Evolutionary conservation across 1,139 yeast species (phyloP), one percentile per base, ranked within the genome.

Genomic region (Hyphopichia wangnamkhiaoensis): DNA sequence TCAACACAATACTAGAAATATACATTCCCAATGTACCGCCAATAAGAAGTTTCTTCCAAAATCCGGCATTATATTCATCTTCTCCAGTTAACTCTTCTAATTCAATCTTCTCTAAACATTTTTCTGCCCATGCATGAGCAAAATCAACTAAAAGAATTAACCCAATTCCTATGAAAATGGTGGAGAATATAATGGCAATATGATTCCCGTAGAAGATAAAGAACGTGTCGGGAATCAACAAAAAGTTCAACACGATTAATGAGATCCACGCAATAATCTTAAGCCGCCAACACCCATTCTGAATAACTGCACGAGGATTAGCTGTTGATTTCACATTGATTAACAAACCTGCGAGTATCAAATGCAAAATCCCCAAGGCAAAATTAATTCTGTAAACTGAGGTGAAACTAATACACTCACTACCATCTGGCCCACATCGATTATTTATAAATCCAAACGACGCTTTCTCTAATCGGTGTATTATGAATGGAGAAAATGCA

Each of bases 121-220:
- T 88, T 55, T 94, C 99, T 0, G 98, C 98, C 97, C 98, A 94
- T 44, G 94, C 94, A 63, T 94, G 98, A 10, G 98, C 98, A 72
- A 90, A 93, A 62, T 94, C 98, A 23, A 94, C 98, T 39, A 94
- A 67, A 37, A 94, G 71, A 9, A 94, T 87, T 42, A 94, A 73
- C 0, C 98, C 98, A 46, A 93, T 89, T 7, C 94, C 83, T 28
- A 93, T 76, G 62, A 94, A 94, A 3, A 90, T 61, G 3, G 94
- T 84, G 31, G 96, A 88, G 53, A 90, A 84, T 5, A 89, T 65
- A 33, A 90, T 85, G 12, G 98, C 91, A 37, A 93, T 72, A 66
- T 90, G 82, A 60, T 88, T 93, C 1, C 98, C 97, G 81, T 95
- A 94, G 54, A 86, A 74, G 21, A 91, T 78, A 61, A 86, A 93